Evolutionary conservation across 352 stramenopile species (phyloP).

Genomic region (Globisporangium takayamanum): DNA sequence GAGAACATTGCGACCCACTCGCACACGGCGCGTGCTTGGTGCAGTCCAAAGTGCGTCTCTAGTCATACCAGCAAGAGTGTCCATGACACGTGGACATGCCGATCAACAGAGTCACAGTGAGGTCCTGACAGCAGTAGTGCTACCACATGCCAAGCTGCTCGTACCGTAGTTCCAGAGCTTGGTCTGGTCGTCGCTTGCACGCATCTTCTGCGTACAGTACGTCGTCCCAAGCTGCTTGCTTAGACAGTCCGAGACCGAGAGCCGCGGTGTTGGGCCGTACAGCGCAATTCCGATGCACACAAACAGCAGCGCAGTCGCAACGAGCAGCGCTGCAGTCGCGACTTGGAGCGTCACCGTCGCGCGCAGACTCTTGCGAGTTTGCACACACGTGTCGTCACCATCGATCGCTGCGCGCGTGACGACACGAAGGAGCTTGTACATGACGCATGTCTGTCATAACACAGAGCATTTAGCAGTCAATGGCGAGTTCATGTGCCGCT

Average conservation of each 20-base stretch:
- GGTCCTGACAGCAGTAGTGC: neutral
- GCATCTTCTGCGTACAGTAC: constrained; percentile 36
- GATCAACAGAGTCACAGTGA: neutral
- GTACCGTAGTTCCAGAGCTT: constrained; percentile 44
- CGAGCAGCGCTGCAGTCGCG: constrained; percentile 14
- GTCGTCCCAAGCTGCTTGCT: constrained; percentile 19
- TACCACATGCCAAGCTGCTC: neutral
- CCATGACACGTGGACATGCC: neutral
- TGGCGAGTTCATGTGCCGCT: neutral
- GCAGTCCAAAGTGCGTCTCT: constrained; percentile 21
- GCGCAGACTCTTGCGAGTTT: constrained; percentile 8
- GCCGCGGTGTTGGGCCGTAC: neutral
- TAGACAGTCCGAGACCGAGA: constrained; percentile 21
- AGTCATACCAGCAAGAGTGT: neutral
- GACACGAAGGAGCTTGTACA: constrained; percentile 20
- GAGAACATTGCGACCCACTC: constrained; percentile 46
- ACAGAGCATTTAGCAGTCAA: neutral
- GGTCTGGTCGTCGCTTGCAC: constrained; percentile 20
- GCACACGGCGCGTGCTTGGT: constrained; percentile 34
- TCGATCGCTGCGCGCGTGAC: constrained; percentile 5
- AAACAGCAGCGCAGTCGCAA: constrained; percentile 18
- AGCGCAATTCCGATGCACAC: constrained; percentile 18
- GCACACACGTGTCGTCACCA: neutral
- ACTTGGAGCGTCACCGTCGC: constrained; percentile 20
- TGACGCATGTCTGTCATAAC: constrained; percentile 26